Evolutionary conservation across 495 filamentous ascomycete genomes (phyloP).

Genomic region (Penicillium fimorum): DNA sequence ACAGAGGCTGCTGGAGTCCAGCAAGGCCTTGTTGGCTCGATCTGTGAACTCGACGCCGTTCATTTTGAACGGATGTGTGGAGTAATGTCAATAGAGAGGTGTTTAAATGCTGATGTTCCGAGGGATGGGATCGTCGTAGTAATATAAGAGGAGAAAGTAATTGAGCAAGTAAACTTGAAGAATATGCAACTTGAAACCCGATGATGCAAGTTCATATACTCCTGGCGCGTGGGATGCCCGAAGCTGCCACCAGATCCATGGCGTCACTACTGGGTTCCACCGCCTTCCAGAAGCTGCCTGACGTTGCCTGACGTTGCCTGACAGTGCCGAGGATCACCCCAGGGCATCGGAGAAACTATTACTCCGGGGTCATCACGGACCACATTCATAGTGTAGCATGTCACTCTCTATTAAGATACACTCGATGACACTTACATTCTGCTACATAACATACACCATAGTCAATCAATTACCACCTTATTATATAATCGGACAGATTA

Average conservation of each 20-base stretch:
- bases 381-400: neutral
- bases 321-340: neutral
- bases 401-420: neutral
- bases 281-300: slow-evolving; percentile 43
- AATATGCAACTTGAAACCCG: neutral
- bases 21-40: slow-evolving; percentile 79
- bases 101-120: slow-evolving; percentile 6
- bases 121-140: neutral
- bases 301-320: slow-evolving; percentile 2
- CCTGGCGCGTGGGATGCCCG: slow-evolving; percentile 20
- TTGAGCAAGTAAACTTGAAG: slow-evolving; percentile 7
- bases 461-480: neutral
- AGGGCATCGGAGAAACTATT: neutral
- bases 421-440: neutral
- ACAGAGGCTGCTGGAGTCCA: slow-evolving; percentile 79
- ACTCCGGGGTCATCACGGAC: neutral
- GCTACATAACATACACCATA: neutral
- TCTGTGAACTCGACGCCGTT: slow-evolving; percentile 77
- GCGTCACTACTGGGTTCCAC: slow-evolving; percentile 39
- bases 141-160: slow-evolving; percentile 1
- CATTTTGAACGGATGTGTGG: slow-evolving; percentile 32
- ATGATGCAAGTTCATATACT: slow-evolving; percentile 29
- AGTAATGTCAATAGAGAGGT: slow-evolving; percentile 9
- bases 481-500: neutral
- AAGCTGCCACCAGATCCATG: slow-evolving; percentile 28